These are phyloP conservation scores for Auriscalpium orientale DNA, from an alignment of 768 basidiomycete genomes.

Conservation along the genomic window DNA sequence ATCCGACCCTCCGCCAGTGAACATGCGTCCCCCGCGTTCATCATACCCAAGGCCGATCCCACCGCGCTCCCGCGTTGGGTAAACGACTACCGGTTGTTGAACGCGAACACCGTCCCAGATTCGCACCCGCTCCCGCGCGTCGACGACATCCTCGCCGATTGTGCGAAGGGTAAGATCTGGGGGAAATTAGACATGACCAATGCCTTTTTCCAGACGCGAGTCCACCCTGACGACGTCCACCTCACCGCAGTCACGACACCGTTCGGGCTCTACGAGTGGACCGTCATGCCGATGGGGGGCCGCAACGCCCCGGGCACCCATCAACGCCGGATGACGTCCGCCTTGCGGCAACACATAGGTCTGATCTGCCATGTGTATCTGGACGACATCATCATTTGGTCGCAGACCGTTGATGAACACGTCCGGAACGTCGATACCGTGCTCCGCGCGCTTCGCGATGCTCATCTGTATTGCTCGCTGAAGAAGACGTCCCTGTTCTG, in stretches of 20 bases:
- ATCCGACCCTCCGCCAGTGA: conserved; percentile 22
- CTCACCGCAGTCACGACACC: conserved; percentile 32
- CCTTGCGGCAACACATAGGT: background rate
- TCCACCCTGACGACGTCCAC: conserved; percentile 8
- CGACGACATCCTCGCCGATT: conserved; percentile 22
- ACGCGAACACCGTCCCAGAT: conserved; percentile 7
- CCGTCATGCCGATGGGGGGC: conserved; percentile 20
- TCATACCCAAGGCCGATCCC: conserved; percentile 19
- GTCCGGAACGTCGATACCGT: conserved; percentile 13
- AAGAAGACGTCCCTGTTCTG: conserved; percentile 13
- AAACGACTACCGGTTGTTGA: conserved; percentile 15
- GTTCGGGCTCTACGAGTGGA: conserved; percentile 28
- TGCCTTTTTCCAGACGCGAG: background rate
- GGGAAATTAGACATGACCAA: too few species aligned
- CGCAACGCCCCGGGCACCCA: conserved; percentile 27
- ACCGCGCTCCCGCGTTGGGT: conserved; percentile 9
- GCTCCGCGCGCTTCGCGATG: conserved; percentile 12
- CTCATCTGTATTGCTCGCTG: conserved; percentile 19
- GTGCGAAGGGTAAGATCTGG: too few species aligned
- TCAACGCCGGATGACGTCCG: background rate
- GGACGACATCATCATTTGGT: conserved; percentile 22
- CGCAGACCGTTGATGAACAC: conserved; percentile 24
- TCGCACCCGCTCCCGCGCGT: conserved; percentile 18
- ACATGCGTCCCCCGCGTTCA: conserved; percentile 28
- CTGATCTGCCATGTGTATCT: too few species aligned